phyloP scores from a whole-genome alignment of 2,329 filamentous ascomycete genomes.

The Fusarium miscanthi region DNA sequence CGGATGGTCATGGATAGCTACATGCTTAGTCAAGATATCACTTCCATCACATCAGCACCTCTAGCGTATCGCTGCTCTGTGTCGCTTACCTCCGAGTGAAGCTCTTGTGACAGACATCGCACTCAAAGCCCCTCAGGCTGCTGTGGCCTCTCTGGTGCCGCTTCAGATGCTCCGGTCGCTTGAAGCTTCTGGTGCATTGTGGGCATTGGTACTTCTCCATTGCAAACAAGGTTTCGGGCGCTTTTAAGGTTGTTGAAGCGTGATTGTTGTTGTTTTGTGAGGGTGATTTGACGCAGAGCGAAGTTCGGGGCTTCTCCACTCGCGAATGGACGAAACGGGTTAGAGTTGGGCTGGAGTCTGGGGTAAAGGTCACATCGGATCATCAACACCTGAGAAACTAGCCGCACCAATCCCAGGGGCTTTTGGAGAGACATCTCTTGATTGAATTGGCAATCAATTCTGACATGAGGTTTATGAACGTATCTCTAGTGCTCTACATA shows the following conservation, averaged over 20 bases:
- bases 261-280: not conserved
- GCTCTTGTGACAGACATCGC: constrained; percentile 26
- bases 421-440: not conserved
- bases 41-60: not conserved
- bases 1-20: constrained; percentile 1
- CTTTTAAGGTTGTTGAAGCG: not conserved
- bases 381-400: not conserved
- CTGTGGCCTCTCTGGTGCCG: constrained; percentile 35
- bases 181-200: constrained; percentile 31
- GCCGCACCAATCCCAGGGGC: not conserved
- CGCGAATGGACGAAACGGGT: not conserved
- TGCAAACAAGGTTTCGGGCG: accelerated
- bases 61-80: accelerated
- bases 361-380: not conserved
- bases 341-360: not conserved
- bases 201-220: constrained; percentile 31
- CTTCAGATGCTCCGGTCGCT: constrained; percentile 35
- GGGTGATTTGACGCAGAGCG: not conserved
- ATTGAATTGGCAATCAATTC: not conserved
- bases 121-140: constrained; percentile 17
- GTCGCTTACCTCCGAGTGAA: constrained; percentile 33
- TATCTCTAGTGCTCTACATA: no score
- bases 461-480: no score
- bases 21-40: constrained; percentile 9
- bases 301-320: not conserved